Conservation (phyloP, 1,139 yeast species). For the Scheffersomyces illinoinensis region DNA sequence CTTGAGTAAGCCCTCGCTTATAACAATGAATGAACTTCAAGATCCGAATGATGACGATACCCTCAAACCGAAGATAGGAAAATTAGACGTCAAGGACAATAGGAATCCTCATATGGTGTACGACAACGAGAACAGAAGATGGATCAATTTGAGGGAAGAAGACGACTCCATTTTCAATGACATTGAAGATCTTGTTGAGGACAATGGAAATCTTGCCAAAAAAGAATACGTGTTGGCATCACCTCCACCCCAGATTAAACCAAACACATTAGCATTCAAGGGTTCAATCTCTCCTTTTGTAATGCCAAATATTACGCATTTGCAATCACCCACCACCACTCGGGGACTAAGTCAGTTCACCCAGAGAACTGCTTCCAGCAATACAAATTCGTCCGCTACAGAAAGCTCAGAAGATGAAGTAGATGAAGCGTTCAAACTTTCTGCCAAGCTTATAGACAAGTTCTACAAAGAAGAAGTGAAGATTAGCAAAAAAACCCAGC, state of each 20-base stretch:
- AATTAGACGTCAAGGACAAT: slow-evolving; percentile 5
- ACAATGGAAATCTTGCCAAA: slow-evolving; percentile 1
- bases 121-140: slow-evolving; percentile 57
- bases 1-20: slow-evolving; percentile 33
- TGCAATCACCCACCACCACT: slow-evolving; percentile 10
- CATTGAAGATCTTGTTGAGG: slow-evolving; percentile 39
- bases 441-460: slow-evolving; percentile 38
- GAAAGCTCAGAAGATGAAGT: slow-evolving; percentile 5
- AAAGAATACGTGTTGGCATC: slow-evolving; percentile 6
- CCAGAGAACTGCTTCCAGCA: slow-evolving; percentile 37
- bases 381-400: slow-evolving; percentile 12
- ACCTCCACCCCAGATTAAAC: slow-evolving; percentile 5
- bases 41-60: slow-evolving; percentile 7
- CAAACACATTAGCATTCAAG: background rate
- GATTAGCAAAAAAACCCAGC: slow-evolving; percentile 46
- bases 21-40: slow-evolving; percentile 32
- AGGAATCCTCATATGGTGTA: slow-evolving; percentile 52
- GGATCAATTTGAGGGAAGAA: slow-evolving; percentile 41
- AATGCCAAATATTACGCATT: background rate
- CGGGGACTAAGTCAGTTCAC: slow-evolving; percentile 29
- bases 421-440: slow-evolving; percentile 41
- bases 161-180: slow-evolving; percentile 55
- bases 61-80: slow-evolving; percentile 8
- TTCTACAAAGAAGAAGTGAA: slow-evolving; percentile 54
- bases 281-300: background rate